Evolutionary conservation across 306 rosid genomes (phyloP).

Genomic region (Adenanthera pavonina): DNA sequence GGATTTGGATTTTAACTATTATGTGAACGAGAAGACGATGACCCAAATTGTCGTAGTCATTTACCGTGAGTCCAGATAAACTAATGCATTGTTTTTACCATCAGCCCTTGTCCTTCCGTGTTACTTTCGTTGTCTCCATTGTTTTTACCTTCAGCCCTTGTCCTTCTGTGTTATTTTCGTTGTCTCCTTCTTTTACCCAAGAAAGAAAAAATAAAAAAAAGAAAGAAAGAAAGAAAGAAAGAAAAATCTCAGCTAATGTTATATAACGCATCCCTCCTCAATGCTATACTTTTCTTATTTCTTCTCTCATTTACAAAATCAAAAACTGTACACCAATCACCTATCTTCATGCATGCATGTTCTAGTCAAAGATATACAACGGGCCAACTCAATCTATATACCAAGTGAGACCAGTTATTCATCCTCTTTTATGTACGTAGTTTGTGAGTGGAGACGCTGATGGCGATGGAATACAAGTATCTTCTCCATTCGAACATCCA

Average conservation of each 20-base stretch:
- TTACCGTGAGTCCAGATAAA: too few relatives aligned
- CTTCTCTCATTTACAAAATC: conserved; percentile 14
- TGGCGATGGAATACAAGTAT: conserved; percentile 46
- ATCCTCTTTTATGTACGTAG: conserved; percentile 38
- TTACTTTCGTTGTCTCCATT: too few relatives aligned
- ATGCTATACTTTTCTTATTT: not conserved
- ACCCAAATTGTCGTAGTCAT: too few relatives aligned
- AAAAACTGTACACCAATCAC: conserved; percentile 48
- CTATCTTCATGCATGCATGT: not conserved
- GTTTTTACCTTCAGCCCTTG: too few relatives aligned
- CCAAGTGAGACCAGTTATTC: not conserved
- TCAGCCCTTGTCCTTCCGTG: too few relatives aligned
- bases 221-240: too few relatives aligned
- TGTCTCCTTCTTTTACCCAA: too few relatives aligned
- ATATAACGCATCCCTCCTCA: not conserved
- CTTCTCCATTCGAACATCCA: conserved; percentile 31
- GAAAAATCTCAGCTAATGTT: not conserved
- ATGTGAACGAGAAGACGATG: too few relatives aligned
- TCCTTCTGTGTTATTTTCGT: too few relatives aligned
- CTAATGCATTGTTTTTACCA: too few relatives aligned
- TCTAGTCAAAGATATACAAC: conserved; percentile 30
- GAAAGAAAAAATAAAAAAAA: too few relatives aligned
- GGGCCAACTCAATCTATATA: conserved; percentile 29
- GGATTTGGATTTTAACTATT: too few relatives aligned
- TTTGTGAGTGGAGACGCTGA: conserved; percentile 44